Evolutionary conservation across 2,329 filamentous ascomycete genomes (phyloP), one percentile per base, ranked within the genome.

Genomic region (Graphilbum ipis-grandicollis): DNA sequence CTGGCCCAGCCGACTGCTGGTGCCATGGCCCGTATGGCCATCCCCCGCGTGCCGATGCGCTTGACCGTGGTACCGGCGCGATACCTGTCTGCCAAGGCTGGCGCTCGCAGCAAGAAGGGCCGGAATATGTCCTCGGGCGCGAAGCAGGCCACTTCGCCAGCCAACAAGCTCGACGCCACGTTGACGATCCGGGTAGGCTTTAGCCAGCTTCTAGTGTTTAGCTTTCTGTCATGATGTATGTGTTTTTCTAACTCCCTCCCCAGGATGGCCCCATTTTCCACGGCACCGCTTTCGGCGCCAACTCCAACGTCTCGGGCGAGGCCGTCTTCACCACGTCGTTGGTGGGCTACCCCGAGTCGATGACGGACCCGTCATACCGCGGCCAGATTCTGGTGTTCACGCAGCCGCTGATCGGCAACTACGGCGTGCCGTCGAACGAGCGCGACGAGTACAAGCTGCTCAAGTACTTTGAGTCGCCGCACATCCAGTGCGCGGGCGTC

Each of bases 341-440:
- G 39, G 90, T 98, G 41, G 90, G 90, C 51, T 98, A 98, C 58
- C 90, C 90, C 48, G 90, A 98, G 66, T 94, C 80, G 34, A 76
- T 88, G 68, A 86, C 81, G 51, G 81, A 88, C 51, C 81, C 81
- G 37, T 88, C 81, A 17, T 88, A 88, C 63, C 79, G 80, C 47
- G 81, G 90, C 47, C 90, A 98, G 66, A 96, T 98, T 48, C 69
- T 98, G 49, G 88, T 96, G 59, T 94, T 96, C 68, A 98, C 90
- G 47, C 86, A 94, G 58, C 90, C 90, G 26, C 65, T 98, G 48
- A 94, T 98, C 52, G 90, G 90, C 54, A 98, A 98, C 71, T 98
- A 98, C 56, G 90, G 90, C 50, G 88, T 98, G 15, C 90, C 90
- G 14, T 92, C 85, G 23, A 75, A 68, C 45, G 71, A 76, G 51